phyloP scores from a whole-genome alignment of 176 grass and related monocot species.

The Eragrostis curvula region DNA sequence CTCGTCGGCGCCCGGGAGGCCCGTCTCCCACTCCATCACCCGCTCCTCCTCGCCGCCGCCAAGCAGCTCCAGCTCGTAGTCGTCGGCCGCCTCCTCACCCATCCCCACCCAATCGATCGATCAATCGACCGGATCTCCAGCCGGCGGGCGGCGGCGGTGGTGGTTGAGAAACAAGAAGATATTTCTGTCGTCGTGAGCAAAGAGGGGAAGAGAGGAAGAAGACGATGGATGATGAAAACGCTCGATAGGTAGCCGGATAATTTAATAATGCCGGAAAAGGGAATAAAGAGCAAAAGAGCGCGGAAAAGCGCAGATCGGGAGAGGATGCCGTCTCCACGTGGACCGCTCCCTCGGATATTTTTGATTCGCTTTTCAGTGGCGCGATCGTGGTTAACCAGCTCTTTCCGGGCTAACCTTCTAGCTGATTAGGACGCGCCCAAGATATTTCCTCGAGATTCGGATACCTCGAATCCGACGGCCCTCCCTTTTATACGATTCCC shows the following conservation, averaged over 20 bases:
- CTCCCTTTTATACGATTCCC: not conserved
- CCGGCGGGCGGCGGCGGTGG: not conserved
- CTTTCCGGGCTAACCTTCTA: not conserved
- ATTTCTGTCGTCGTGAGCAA: not conserved
- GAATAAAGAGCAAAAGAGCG: slow-evolving; percentile 19
- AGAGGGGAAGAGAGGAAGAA: not conserved
- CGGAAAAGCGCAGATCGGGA: slow-evolving; percentile 40
- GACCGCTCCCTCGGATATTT: slow-evolving; percentile 60
- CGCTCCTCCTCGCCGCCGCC: slow-evolving; percentile 28
- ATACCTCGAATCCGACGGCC: not conserved
- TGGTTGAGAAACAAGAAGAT: not conserved
- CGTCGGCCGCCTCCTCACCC: slow-evolving; percentile 52
- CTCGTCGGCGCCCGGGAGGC: slow-evolving; percentile 59
- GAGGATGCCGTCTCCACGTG: slow-evolving; percentile 41
- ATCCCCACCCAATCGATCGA: not conserved
- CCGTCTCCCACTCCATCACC: slow-evolving; percentile 81
- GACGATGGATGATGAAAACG: not conserved
- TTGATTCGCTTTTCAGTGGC: slow-evolving; percentile 46
- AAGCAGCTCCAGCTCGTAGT: slow-evolving; percentile 26
- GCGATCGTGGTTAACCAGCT: not conserved
- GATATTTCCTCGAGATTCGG: slow-evolving; percentile 43
- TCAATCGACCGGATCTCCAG: not conserved
- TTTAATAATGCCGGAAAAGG: slow-evolving; percentile 30
- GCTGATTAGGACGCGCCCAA: not conserved
- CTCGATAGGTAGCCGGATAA: not conserved